These are phyloP conservation scores for Fraxinus dipetala DNA, from an alignment of 305 asterid genomes.

Conservation along the genomic window DNA sequence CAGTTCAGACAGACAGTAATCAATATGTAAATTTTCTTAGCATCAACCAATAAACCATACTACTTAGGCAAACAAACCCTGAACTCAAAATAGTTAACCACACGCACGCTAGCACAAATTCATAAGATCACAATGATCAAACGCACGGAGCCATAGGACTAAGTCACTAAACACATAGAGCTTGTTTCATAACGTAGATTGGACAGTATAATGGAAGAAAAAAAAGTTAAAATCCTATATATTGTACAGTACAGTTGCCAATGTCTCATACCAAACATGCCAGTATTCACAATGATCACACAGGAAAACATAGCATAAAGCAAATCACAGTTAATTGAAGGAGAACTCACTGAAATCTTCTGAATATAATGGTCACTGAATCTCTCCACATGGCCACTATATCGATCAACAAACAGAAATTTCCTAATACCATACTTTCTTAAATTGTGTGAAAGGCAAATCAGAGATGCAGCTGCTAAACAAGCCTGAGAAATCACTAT, in stretches of 20 bases:
- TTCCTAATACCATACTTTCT: constrained; percentile 77
- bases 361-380: constrained; percentile 54
- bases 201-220: background rate
- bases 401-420: constrained; percentile 80
- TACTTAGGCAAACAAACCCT: background rate
- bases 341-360: constrained; percentile 64
- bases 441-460: constrained; percentile 73
- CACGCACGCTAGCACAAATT: background rate
- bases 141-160: background rate
- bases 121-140: background rate
- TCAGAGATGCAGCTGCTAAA: constrained; percentile 65
- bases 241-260: background rate
- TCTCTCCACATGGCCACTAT: constrained; percentile 67
- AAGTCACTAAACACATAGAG: background rate
- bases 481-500: constrained; percentile 68
- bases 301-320: background rate
- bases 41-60: background rate
- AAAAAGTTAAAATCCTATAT: background rate
- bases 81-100: background rate
- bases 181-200: background rate
- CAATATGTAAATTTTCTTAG: background rate
- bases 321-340: constrained; percentile 15
- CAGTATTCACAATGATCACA: background rate
- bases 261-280: background rate
- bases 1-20: background rate